Percentiles rank a stretch among this genome's conserved stretches.
Evolutionary conservation across 2,329 filamentous ascomycete species (phyloP).

Genomic region (Phaeosphaeria sp.): DNA sequence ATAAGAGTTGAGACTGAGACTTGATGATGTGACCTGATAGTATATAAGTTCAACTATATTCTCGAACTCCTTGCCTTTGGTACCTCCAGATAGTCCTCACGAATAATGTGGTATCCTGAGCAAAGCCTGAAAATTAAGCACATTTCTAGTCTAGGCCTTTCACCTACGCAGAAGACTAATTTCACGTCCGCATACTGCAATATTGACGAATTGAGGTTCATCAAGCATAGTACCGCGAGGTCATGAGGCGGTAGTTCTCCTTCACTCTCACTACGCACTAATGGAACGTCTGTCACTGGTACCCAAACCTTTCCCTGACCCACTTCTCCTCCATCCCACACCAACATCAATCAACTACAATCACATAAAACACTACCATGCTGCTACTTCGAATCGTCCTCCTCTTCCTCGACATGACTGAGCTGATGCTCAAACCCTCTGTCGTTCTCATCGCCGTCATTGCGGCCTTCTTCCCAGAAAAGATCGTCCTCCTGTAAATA

Average conservation of each 20-base stretch:
- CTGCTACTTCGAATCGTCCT: neutral
- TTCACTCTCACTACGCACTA: neutral
- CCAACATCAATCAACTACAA: neutral
- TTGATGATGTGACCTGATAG: neutral
- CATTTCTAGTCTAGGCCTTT: no score
- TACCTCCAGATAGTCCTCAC: no score
- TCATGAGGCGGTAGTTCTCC: neutral
- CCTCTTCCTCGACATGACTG: neutral
- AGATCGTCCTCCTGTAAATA: neutral
- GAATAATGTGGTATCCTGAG: no score
- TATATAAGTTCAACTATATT: neutral
- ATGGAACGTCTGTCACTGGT: neutral
- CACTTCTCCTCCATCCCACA: neutral
- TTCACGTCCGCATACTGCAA: no score
- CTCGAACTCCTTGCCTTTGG: no score
- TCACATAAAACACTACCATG: neutral
- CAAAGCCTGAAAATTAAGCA: no score
- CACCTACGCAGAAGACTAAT: no score
- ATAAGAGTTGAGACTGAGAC: neutral
- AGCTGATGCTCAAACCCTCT: neutral
- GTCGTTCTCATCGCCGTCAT: neutral
- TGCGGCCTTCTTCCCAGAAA: neutral
- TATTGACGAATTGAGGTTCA: neutral
- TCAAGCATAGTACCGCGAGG: neutral
- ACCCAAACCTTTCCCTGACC: neutral